A percentile compares a stretch with the other conserved stretches of the same genome.
phyloP scores from a whole-genome alignment of 2,329 filamentous ascomycete species.

The Corniculantispora saksenae region DNA sequence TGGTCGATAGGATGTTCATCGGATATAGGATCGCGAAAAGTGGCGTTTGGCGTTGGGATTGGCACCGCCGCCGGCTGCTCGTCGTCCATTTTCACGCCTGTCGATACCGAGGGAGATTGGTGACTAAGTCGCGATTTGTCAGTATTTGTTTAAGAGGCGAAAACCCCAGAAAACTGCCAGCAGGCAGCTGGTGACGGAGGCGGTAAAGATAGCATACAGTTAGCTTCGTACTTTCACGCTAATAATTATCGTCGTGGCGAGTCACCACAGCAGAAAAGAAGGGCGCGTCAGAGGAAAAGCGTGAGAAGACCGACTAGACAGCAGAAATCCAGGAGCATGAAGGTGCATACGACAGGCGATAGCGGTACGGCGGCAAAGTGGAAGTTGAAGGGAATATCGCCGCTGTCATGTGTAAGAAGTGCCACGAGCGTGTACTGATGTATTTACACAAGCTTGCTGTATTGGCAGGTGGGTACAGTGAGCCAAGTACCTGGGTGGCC shows the following conservation, averaged over 20 bases:
- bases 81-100: constrained; percentile 29
- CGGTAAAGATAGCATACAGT: constrained; percentile 4
- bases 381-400: background rate
- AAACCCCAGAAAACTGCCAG: background rate
- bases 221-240: background rate
- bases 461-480: background rate
- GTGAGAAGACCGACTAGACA: background rate
- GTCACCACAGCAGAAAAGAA: background rate
- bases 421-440: background rate
- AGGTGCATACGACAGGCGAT: background rate
- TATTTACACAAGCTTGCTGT: background rate
- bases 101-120: background rate
- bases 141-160: background rate
- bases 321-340: background rate
- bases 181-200: background rate
- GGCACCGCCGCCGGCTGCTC: constrained; percentile 1
- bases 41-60: constrained; percentile 33
- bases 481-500: background rate
- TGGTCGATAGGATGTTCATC: constrained; percentile 43
- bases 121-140: background rate
- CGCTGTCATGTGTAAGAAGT: constrained; percentile 2
- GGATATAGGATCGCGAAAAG: constrained; percentile 40
- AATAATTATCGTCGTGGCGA: background rate
- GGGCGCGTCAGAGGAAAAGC: background rate
- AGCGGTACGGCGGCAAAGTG: background rate